Conservation (phyloP, 176 grass and related monocot species). For the Zoysia japonica region DNA sequence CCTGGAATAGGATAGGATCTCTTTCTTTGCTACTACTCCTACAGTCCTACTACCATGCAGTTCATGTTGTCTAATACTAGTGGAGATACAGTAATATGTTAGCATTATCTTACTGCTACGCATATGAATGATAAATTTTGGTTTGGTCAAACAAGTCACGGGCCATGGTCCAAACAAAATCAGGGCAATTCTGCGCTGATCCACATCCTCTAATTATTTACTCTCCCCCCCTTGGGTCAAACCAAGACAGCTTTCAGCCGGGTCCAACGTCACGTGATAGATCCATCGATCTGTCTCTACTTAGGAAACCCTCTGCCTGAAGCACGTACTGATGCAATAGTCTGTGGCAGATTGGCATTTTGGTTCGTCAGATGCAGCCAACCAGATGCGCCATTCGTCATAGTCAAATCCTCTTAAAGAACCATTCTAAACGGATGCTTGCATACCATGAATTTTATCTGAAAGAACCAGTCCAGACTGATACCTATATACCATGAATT, state of each 20-base stretch:
- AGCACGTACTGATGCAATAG: not conserved
- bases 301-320: not conserved
- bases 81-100: not conserved
- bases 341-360: slow-evolving; percentile 18
- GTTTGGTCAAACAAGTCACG: slow-evolving; percentile 16
- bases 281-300: not conserved
- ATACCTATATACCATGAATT: no score
- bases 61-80: not conserved
- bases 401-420: not conserved
- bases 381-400: not conserved
- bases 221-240: slow-evolving; percentile 19
- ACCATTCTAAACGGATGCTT: not conserved
- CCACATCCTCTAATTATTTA: slow-evolving; percentile 6
- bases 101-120: not conserved
- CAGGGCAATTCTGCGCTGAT: not conserved
- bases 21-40: not conserved
- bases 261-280: slow-evolving; percentile 20
- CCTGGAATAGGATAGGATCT: not conserved
- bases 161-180: slow-evolving; percentile 9
- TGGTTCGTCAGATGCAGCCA: not conserved
- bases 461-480: not conserved
- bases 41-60: not conserved
- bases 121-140: not conserved
- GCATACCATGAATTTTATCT: not conserved
- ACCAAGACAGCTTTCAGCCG: slow-evolving; percentile 1